Percentiles rank a stretch among this genome's conserved stretches.
These are phyloP conservation scores for Pythium graminicola DNA, from an alignment of 352 stramenopile species.

Conservation along the genomic window DNA sequence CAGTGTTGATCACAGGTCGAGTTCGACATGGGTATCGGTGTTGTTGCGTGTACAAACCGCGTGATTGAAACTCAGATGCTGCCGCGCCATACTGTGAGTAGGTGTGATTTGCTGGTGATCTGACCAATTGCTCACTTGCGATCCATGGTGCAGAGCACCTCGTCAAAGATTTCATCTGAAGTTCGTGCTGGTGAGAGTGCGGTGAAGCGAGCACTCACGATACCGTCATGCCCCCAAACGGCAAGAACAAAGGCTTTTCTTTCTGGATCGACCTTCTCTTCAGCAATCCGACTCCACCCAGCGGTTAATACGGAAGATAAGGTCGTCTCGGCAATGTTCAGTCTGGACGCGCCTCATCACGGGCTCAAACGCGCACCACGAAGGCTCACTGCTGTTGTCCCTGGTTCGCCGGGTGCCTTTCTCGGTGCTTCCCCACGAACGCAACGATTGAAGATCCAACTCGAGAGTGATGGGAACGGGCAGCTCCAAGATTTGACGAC, in stretches of 20 bases:
- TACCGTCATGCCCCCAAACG: conserved; percentile 1
- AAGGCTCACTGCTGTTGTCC: background rate
- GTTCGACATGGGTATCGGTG: conserved; percentile 51
- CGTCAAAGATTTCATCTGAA: conserved; percentile 30
- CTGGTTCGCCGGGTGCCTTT: background rate
- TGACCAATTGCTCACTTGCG: too few relatives aligned
- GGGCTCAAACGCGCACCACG: background rate
- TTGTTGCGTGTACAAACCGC: conserved; percentile 39
- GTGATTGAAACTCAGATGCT: conserved; percentile 51
- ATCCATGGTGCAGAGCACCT: conserved; percentile 12
- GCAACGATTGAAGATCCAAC: conserved; percentile 20
- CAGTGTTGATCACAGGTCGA: conserved; percentile 36
- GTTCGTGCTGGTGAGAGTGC: conserved; percentile 50
- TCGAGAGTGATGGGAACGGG: background rate
- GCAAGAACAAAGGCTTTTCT: background rate
- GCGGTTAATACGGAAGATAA: background rate
- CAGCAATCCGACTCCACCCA: conserved; percentile 11
- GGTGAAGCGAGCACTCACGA: conserved; percentile 35
- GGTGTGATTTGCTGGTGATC: too few relatives aligned
- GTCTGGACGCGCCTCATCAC: conserved; percentile 1
- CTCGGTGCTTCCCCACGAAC: conserved; percentile 22
- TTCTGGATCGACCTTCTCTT: conserved; percentile 6
- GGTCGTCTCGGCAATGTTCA: background rate
- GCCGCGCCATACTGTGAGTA: conserved; percentile 36
- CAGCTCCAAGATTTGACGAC: too few relatives aligned